Conservation (phyloP, 768 basidiomycete species). For the Suillus clintonianus region DNA sequence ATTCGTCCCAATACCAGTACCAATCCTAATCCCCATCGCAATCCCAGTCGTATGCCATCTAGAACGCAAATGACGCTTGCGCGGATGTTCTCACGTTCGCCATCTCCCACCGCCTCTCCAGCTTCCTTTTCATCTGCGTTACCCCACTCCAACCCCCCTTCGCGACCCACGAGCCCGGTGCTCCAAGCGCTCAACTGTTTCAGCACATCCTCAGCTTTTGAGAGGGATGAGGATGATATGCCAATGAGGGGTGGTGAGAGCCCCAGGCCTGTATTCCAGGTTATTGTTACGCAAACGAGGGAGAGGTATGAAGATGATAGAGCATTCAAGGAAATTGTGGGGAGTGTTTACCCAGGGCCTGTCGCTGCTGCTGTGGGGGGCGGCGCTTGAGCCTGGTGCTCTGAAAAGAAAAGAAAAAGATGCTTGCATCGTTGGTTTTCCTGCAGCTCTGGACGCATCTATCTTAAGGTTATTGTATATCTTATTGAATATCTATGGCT, state of each 20-base stretch:
- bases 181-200: conserved; percentile 38
- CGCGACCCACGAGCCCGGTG: conserved; percentile 26
- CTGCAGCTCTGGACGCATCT: background rate
- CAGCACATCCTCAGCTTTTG: conserved; percentile 29
- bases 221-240: conserved; percentile 31
- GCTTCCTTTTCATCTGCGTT: conserved; percentile 25
- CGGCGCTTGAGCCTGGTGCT: background rate
- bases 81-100: conserved; percentile 1
- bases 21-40: background rate
- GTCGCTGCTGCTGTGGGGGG: conserved; percentile 12
- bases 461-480: conserved; percentile 1
- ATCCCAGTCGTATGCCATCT: conserved; percentile 8
- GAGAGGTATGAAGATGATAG: conserved; percentile 37
- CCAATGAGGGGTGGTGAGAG: conserved; percentile 1
- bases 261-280: conserved; percentile 26
- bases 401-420: background rate
- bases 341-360: conserved; percentile 25
- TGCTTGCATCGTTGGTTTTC: background rate
- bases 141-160: conserved; percentile 15
- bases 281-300: conserved; percentile 36
- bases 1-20: conserved; percentile 31
- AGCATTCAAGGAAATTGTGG: conserved; percentile 32
- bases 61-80: background rate
- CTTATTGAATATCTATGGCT: background rate
- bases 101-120: conserved; percentile 33